Conservation (phyloP, 805 yeast genomes). For the Zygosaccharomyces rouxii region DNA sequence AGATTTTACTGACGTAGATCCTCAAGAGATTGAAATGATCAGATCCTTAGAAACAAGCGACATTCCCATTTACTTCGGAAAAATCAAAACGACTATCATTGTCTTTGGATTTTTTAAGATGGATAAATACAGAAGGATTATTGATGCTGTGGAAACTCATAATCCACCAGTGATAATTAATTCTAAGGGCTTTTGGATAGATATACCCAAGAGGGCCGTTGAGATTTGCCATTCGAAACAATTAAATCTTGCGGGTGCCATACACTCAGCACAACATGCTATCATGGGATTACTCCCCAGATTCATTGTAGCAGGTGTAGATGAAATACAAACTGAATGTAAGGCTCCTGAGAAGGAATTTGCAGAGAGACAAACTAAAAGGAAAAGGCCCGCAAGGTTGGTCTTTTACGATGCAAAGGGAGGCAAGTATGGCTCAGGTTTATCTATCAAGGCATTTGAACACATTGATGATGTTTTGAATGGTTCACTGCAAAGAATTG, state of each 20-base stretch:
- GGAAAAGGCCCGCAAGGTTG: constrained; percentile 83
- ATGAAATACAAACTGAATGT: constrained; percentile 87
- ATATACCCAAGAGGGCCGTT: constrained; percentile 65
- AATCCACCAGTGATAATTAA: constrained; percentile 71
- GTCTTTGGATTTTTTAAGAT: constrained; percentile 94
- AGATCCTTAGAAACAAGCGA: constrained; percentile 48
- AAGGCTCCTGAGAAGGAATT: constrained; percentile 97
- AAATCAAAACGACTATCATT: constrained; percentile 60
- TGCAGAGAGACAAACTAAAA: constrained; percentile 61
- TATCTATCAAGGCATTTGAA: constrained; percentile 75
- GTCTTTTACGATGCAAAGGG: constrained; percentile 82
- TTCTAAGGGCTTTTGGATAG: constrained; percentile 90
- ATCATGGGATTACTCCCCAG: constrained; percentile 74
- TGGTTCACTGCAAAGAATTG: constrained; percentile 55
- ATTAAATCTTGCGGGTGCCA: constrained; percentile 77
- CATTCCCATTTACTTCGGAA: constrained; percentile 72
- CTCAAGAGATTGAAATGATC: constrained; percentile 62
- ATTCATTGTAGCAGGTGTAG: constrained; percentile 64
- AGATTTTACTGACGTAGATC: constrained; percentile 92
- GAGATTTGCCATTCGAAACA: constrained; percentile 52
- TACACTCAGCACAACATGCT: constrained; percentile 96
- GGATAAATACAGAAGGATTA: constrained; percentile 67
- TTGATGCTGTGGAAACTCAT: constrained; percentile 89
- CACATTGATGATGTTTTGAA: constrained; percentile 62
- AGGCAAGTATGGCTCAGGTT: constrained; percentile 74